phyloP scores from a whole-genome alignment of 257 asterid species.

The Solanum neorickii region DNA sequence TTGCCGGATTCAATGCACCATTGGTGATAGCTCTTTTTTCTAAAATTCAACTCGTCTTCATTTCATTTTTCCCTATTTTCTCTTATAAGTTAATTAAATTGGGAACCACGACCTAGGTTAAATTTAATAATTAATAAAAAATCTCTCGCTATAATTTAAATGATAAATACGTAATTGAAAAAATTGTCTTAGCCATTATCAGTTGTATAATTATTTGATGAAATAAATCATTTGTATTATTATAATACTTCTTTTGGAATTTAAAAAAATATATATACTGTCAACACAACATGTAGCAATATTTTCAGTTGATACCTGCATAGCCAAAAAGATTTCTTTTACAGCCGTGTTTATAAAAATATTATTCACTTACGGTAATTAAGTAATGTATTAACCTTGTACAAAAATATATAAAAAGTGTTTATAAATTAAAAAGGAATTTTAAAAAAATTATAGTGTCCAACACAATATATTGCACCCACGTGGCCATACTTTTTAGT shows the following conservation, averaged over 20 bases:
- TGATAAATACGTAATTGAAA: too few species aligned
- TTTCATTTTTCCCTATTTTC: too few species aligned
- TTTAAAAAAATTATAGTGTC: background rate
- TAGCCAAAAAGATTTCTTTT: background rate
- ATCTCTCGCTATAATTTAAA: background rate
- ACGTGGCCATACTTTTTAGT: background rate
- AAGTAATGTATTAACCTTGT: too few species aligned
- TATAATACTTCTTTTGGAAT: too few species aligned
- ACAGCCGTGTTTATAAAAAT: background rate
- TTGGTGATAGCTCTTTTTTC: background rate
- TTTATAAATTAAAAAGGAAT: too few species aligned
- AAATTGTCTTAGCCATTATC: too few species aligned
- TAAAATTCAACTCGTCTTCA: background rate
- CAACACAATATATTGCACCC: background rate
- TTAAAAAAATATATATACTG: too few species aligned
- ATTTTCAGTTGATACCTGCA: background rate
- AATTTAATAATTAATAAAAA: too few species aligned
- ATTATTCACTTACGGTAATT: too few species aligned
- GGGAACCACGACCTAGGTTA: background rate
- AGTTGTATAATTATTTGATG: too few species aligned
- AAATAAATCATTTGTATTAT: background rate
- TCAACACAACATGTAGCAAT: background rate
- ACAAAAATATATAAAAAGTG: too few species aligned
- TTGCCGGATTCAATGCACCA: background rate
- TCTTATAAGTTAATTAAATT: background rate